Percentiles rank a stretch among this genome's conserved stretches.
These are phyloP conservation scores for Ulota crispa DNA, from an alignment of 225 moss, liverwort and hornwort genomes.

Conservation along the genomic window DNA sequence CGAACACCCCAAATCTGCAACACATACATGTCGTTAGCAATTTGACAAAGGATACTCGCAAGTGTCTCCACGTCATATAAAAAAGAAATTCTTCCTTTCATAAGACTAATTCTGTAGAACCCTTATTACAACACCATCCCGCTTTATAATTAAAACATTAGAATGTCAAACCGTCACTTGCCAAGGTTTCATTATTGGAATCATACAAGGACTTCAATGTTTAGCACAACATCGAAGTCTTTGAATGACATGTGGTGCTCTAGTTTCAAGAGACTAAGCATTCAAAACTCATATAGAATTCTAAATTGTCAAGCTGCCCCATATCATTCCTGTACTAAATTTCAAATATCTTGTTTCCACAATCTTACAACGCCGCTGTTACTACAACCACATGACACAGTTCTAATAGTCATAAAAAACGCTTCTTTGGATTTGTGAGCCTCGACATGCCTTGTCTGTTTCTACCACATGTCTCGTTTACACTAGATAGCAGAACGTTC, in stretches of 20 bases:
- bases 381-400: neutral
- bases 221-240: neutral
- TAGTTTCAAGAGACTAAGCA: neutral
- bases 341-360: neutral
- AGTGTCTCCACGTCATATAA: neutral
- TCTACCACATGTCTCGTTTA: neutral
- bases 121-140: neutral
- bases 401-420: neutral
- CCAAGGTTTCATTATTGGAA: neutral
- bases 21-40: conserved; percentile 12
- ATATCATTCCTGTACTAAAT: neutral
- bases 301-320: neutral
- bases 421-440: neutral
- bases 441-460: neutral
- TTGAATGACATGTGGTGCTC: neutral
- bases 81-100: neutral
- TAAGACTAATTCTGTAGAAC: neutral
- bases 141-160: too few relatives aligned
- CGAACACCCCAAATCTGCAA: conserved; percentile 81
- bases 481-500: neutral
- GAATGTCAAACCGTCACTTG: too few relatives aligned
- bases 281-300: neutral
- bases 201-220: neutral
- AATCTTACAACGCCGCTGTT: neutral
- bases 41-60: neutral